Conservation (phyloP, 306 rosid genomes). For the Hippophae rhamnoides region DNA sequence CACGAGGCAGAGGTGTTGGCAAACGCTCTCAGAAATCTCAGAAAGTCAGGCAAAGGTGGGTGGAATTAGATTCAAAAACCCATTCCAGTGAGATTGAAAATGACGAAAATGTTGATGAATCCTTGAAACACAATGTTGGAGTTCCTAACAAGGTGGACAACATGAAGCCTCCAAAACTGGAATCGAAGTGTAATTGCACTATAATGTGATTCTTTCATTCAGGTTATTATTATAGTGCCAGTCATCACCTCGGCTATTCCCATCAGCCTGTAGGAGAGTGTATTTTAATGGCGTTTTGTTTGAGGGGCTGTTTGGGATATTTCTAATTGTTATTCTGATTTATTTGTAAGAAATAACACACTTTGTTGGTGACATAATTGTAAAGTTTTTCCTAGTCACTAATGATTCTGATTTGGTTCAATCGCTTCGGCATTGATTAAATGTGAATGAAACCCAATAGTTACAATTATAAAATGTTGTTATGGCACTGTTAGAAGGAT, state of each 20-base stretch:
- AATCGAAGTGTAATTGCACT: constrained; percentile 91
- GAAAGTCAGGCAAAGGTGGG: constrained; percentile 42
- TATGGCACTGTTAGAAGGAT: too few species aligned
- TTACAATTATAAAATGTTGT: not conserved
- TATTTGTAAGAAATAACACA: constrained; percentile 54
- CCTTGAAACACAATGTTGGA: constrained; percentile 38
- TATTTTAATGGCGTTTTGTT: constrained; percentile 18
- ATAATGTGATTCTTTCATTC: constrained; percentile 54
- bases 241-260: constrained; percentile 11
- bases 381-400: constrained; percentile 40
- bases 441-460: constrained; percentile 39
- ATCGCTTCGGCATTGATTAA: constrained; percentile 26
- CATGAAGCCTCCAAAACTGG: constrained; percentile 77
- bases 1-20: constrained; percentile 31
- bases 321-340: constrained; percentile 38
- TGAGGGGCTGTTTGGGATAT: constrained; percentile 37
- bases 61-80: constrained; percentile 43
- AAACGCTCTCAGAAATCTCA: constrained; percentile 48
- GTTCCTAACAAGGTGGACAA: constrained; percentile 64
- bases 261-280: not conserved
- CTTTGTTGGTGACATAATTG: constrained; percentile 57
- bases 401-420: constrained; percentile 33
- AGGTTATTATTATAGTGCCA: too few species aligned
- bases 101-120: constrained; percentile 54
- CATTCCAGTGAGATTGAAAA: constrained; percentile 43